Evolutionary conservation across 2,329 filamentous ascomycete species (phyloP).

Genomic region (Ophiocordyceps camponoti-floridani): DNA sequence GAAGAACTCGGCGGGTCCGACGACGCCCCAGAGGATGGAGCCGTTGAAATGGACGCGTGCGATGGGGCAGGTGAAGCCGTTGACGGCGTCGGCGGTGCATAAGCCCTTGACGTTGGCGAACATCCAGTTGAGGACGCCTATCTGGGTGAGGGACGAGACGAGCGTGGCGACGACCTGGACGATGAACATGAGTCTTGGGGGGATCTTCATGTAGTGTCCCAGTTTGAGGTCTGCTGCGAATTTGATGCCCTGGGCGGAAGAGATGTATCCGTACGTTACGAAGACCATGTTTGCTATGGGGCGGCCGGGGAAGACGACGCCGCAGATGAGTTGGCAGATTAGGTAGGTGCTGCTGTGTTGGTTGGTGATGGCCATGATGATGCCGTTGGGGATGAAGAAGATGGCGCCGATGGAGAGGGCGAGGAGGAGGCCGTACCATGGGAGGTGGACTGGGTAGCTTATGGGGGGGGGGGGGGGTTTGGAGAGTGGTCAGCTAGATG

Average conservation of each 20-base stretch:
- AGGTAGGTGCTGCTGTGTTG: slow-evolving; percentile 77
- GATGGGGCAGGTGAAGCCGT: slow-evolving; percentile 76
- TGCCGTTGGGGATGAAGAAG: slow-evolving; percentile 80
- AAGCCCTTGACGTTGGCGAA: slow-evolving; percentile 58
- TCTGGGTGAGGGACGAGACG: slow-evolving; percentile 65
- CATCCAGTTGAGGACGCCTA: slow-evolving; percentile 81
- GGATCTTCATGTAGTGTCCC: slow-evolving; percentile 78
- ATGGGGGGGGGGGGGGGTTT: too few species aligned
- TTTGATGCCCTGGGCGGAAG: slow-evolving; percentile 74
- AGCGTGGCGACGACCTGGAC: slow-evolving; percentile 62
- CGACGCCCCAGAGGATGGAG: slow-evolving; percentile 76
- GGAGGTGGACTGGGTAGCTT: slow-evolving; percentile 59
- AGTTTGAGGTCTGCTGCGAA: slow-evolving; percentile 78
- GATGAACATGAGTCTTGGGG: slow-evolving; percentile 59
- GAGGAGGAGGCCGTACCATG: slow-evolving; percentile 72
- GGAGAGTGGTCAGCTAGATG: not conserved
- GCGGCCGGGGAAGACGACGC: slow-evolving; percentile 63
- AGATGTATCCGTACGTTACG: slow-evolving; percentile 81
- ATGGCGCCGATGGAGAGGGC: slow-evolving; percentile 61
- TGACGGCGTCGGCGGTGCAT: slow-evolving; percentile 64
- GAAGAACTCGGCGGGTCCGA: slow-evolving; percentile 70
- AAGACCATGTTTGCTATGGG: slow-evolving; percentile 91
- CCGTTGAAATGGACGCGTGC: slow-evolving; percentile 83
- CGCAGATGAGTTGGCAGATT: slow-evolving; percentile 72
- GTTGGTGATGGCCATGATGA: slow-evolving; percentile 86